These are phyloP conservation scores for Ocimum tenuiflorum DNA, from an alignment of 257 asterid genomes.

Conservation along the genomic window DNA sequence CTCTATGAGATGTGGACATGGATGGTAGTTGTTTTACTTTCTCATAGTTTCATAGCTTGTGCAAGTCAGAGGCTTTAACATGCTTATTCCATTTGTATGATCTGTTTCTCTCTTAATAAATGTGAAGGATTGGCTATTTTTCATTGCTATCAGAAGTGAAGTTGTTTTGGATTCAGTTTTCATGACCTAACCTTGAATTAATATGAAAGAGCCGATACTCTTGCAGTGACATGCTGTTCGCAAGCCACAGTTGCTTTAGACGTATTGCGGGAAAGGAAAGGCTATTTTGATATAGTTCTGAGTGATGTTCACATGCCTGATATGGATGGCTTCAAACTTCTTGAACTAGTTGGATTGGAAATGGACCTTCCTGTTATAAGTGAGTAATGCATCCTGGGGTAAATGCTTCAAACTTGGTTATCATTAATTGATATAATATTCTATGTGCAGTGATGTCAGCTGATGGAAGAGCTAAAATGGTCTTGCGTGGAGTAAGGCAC, in stretches of 20 bases:
- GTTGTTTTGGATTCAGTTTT: background rate
- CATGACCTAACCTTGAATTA: conserved; percentile 3
- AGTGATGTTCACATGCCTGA: conserved; percentile 98
- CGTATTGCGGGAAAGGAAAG: conserved; percentile 68
- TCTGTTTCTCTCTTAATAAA: background rate
- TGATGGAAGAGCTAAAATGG: conserved; percentile 68
- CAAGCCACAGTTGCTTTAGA: conserved; percentile 66
- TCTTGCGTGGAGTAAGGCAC: conserved; percentile 76
- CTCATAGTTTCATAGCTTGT: background rate
- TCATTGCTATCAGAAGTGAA: background rate
- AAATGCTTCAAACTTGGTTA: conserved; percentile 8
- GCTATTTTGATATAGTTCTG: conserved; percentile 64
- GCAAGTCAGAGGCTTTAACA: background rate
- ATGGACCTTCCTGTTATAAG: conserved; percentile 97
- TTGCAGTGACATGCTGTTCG: conserved; percentile 71
- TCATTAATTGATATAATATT: conserved; percentile 19
- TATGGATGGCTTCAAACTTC: conserved; percentile 92
- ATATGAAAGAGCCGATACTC: conserved; percentile 8
- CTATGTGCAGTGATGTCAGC: conserved; percentile 76
- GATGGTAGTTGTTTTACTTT: background rate
- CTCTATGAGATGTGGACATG: background rate
- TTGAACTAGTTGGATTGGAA: conserved; percentile 84
- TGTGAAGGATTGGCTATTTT: background rate
- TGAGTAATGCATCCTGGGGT: conserved; percentile 34
- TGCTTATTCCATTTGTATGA: conserved; percentile 2